Evolutionary conservation across 2,329 filamentous ascomycete genomes (phyloP).

Genomic region (Aspergillus melleus): DNA sequence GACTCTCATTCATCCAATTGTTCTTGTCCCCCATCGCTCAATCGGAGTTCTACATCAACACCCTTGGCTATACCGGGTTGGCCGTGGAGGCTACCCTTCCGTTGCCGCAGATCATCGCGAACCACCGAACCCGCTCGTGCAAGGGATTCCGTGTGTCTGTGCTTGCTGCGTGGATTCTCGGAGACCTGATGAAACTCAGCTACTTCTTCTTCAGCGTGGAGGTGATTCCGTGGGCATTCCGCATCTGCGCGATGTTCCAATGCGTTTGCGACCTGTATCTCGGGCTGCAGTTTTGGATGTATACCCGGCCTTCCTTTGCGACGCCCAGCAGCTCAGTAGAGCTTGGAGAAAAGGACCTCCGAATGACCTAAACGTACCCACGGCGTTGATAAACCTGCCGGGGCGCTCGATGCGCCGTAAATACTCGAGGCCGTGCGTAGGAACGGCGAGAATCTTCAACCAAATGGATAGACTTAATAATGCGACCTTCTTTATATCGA

Average conservation of each 20-base stretch:
- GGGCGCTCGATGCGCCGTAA: not conserved
- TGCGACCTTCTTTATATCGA: not conserved
- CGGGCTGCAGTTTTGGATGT: slow-evolving; percentile 51
- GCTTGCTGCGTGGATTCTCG: slow-evolving; percentile 49
- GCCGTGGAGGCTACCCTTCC: slow-evolving; percentile 51
- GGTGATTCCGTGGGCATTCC: slow-evolving; percentile 50
- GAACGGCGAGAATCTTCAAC: not conserved
- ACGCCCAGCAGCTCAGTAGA: slow-evolving; percentile 25
- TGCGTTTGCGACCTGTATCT: slow-evolving; percentile 49
- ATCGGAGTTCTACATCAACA: slow-evolving; percentile 43
- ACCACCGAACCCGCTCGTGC: slow-evolving; percentile 49
- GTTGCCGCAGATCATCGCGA: slow-evolving; percentile 49
- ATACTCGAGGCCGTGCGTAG: not conserved
- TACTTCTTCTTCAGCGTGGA: slow-evolving; percentile 49
- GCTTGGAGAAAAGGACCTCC: slow-evolving; percentile 41
- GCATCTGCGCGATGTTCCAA: slow-evolving; percentile 51
- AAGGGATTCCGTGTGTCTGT: slow-evolving; percentile 52
- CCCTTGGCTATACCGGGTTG: slow-evolving; percentile 48
- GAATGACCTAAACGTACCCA: slow-evolving; percentile 29
- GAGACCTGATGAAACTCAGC: slow-evolving; percentile 53
- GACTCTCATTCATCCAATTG: slow-evolving; percentile 54
- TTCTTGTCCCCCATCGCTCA: slow-evolving; percentile 50
- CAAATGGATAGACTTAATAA: slow-evolving; percentile 3
- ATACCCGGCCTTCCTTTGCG: slow-evolving; percentile 32
- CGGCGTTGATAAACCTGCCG: slow-evolving; percentile 1